Evolutionary conservation across 192 early-diverging fungal genomes (phyloP).

Genomic region (Coemansia sp.): DNA sequence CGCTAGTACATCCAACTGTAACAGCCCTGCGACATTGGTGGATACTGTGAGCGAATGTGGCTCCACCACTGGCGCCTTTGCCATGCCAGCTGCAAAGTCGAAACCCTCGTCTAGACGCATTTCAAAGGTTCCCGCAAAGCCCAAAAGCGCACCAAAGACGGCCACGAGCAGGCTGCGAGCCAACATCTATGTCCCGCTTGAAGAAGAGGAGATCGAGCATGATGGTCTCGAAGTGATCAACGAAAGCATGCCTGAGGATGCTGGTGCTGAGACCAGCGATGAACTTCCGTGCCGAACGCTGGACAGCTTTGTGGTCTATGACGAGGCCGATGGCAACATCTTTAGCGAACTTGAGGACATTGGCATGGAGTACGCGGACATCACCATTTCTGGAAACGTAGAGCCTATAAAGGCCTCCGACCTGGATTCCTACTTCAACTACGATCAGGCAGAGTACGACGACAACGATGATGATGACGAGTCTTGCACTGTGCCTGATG

Average conservation of each 20-base stretch:
- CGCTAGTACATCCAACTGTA: neutral
- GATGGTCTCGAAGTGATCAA: constrained; percentile 49
- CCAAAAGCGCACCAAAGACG: neutral
- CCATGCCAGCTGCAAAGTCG: neutral
- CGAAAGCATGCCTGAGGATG: constrained; percentile 29
- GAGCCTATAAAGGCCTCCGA: constrained; percentile 39
- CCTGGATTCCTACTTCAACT: constrained; percentile 3
- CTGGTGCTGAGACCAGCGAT: constrained; percentile 14
- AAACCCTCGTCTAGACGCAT: neutral
- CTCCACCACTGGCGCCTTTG: neutral
- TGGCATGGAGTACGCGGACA: constrained; percentile 43
- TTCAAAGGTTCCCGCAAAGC: neutral
- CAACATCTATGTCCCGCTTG: constrained; percentile 13
- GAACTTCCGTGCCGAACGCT: constrained; percentile 54
- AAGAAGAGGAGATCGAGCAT: constrained; percentile 37
- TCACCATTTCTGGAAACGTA: constrained; percentile 54
- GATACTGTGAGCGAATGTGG: neutral
- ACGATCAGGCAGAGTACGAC: constrained; percentile 40
- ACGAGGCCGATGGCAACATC: constrained; percentile 28
- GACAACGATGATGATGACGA: constrained; percentile 34
- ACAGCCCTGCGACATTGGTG: neutral
- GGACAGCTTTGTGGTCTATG: constrained; percentile 57
- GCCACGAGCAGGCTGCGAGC: neutral
- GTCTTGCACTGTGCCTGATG: constrained; percentile 20
- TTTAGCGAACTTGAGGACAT: constrained; percentile 49